These are phyloP conservation scores for Tolypocladium endophyticum DNA, from an alignment of 2,329 filamentous ascomycete genomes.

Conservation along the genomic window DNA sequence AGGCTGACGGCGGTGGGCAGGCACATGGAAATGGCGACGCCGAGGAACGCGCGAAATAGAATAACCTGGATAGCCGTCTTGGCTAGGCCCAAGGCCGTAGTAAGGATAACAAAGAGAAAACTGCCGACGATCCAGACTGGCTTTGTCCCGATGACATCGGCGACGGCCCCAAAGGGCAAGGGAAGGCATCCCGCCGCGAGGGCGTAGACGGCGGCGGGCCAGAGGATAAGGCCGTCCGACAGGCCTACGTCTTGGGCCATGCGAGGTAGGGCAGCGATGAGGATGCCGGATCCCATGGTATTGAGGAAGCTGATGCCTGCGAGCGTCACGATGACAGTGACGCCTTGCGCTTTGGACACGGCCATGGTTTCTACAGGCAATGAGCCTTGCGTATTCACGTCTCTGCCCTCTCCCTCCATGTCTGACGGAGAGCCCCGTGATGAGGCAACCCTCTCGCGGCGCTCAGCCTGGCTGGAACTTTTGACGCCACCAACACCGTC, in stretches of 20 bases:
- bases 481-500: too few relatives aligned
- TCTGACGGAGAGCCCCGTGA: too few relatives aligned
- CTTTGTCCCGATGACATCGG: conserved; percentile 24
- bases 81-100: conserved; percentile 21
- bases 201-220: conserved; percentile 19
- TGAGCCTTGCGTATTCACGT: too few relatives aligned
- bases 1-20: conserved; percentile 26
- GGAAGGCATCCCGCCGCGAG: conserved; percentile 18
- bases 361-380: background rate
- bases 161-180: conserved; percentile 24
- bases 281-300: conserved; percentile 24
- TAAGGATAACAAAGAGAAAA: conserved; percentile 20
- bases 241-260: conserved; percentile 24
- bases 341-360: conserved; percentile 1
- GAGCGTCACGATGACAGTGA: conserved; percentile 20
- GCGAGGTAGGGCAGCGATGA: conserved; percentile 24
- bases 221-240: conserved; percentile 17
- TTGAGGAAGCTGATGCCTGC: conserved; percentile 24
- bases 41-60: conserved; percentile 22
- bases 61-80: conserved; percentile 25
- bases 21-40: conserved; percentile 25
- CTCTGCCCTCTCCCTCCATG: too few relatives aligned
- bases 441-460: too few relatives aligned
- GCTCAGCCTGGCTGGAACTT: too few relatives aligned
- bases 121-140: conserved; percentile 22